Evolutionary conservation across 2,329 filamentous ascomycete genomes (phyloP).

Genomic region (Colletotrichum limetticola): DNA sequence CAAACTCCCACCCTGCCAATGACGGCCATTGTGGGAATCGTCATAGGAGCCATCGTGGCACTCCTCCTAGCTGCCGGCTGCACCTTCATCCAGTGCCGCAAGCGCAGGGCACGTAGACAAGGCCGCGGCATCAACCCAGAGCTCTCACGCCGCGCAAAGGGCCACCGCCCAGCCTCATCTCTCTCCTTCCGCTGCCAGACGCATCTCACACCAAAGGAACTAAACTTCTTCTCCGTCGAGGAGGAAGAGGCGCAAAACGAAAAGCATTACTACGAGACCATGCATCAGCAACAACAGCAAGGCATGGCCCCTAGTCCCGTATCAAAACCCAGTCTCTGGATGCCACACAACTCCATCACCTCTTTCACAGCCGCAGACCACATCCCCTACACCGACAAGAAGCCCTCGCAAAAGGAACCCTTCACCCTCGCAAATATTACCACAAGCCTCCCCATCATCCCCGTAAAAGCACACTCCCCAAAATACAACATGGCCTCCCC

Average conservation of each 20-base stretch:
- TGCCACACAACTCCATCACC: slow-evolving; percentile 33
- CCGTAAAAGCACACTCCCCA: slow-evolving; percentile 28
- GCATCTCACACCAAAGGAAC: slow-evolving; percentile 52
- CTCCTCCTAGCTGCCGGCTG: slow-evolving; percentile 51
- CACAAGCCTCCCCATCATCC: slow-evolving; percentile 19
- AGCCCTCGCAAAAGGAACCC: slow-evolving; percentile 1
- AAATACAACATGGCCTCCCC: slow-evolving; percentile 26
- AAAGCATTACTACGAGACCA: slow-evolving; percentile 33
- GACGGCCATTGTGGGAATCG: slow-evolving; percentile 56
- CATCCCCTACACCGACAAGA: slow-evolving; percentile 10
- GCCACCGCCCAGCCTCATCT: slow-evolving; percentile 53
- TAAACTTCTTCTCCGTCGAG: slow-evolving; percentile 48
- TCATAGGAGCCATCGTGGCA: slow-evolving; percentile 50
- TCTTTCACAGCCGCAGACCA: slow-evolving; percentile 6
- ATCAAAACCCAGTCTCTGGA: slow-evolving; percentile 33
- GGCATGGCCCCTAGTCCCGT: neutral
- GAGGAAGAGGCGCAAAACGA: slow-evolving; percentile 41
- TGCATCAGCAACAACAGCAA: slow-evolving; percentile 31
- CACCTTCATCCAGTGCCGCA: slow-evolving; percentile 58
- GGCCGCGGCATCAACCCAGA: slow-evolving; percentile 37
- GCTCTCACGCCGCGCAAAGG: slow-evolving; percentile 39
- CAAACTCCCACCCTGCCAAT: slow-evolving; percentile 44
- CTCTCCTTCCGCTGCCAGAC: slow-evolving; percentile 64
- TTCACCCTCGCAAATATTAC: slow-evolving; percentile 28
- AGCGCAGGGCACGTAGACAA: slow-evolving; percentile 49